A percentile compares a stretch with the other conserved stretches of the same genome.
phyloP scores from a whole-genome alignment of 768 basidiomycete species.

The Russula sp. region DNA sequence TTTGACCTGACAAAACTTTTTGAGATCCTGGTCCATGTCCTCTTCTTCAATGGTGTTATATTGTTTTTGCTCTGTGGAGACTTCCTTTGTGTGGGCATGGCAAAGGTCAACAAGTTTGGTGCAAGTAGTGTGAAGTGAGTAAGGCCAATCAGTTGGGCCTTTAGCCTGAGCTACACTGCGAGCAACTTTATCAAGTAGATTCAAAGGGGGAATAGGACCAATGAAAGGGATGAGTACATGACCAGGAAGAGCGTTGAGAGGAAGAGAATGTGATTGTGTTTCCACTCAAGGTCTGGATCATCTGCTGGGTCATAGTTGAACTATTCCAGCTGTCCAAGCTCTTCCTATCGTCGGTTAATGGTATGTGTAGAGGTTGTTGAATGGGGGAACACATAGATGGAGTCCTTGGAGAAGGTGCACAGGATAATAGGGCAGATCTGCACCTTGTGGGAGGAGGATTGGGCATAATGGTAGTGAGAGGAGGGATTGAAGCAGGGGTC shows the following conservation, averaged over 20 bases:
- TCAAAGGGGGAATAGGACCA: conserved; percentile 75
- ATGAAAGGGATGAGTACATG: conserved; percentile 86
- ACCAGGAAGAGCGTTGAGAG: conserved; percentile 73
- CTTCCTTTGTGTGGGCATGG: conserved; percentile 54
- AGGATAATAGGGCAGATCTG: conserved; percentile 44
- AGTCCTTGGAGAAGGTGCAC: conserved; percentile 41
- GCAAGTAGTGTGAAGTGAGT: conserved; percentile 75
- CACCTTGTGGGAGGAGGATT: conserved; percentile 47
- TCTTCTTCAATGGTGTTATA: conserved; percentile 44
- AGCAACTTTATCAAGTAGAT: conserved; percentile 81
- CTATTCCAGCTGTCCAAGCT: conserved; percentile 84
- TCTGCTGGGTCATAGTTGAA: conserved; percentile 57
- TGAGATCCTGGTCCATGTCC: conserved; percentile 26
- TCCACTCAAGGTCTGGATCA: conserved; percentile 67
- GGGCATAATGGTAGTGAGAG: conserved; percentile 56
- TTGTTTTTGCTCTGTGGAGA: conserved; percentile 29
- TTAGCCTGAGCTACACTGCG: conserved; percentile 69
- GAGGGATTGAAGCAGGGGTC: conserved; percentile 41
- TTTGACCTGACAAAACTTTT: conserved; percentile 33
- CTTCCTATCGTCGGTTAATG: conserved; percentile 43
- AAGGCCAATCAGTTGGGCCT: conserved; percentile 73
- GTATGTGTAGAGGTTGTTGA: conserved; percentile 47
- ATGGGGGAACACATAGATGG: conserved; percentile 52
- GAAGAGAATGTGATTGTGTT: conserved; percentile 59
- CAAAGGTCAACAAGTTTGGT: conserved; percentile 75